Evolutionary conservation across 306 rosid species (phyloP), one percentile per base, ranked within the genome.

Genomic region (Notholithocarpus densiflorus): DNA sequence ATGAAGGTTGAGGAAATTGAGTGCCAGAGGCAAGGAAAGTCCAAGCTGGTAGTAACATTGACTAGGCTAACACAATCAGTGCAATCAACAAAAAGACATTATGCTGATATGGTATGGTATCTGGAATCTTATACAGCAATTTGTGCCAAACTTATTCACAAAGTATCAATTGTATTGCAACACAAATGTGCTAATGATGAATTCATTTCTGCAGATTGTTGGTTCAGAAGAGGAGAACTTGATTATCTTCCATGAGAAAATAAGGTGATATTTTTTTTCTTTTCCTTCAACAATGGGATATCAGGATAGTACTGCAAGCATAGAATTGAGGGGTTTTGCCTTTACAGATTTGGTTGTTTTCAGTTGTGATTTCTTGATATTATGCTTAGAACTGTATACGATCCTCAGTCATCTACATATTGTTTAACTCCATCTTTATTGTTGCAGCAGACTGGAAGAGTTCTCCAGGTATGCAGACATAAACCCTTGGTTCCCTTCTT

Each of bases 241-340:
- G 65, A 89, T 91, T 85, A 89, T 89, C 81, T 95, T 91, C 79
- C 95, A 92, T 84, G 98, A 95, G 86, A 95, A 92, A 84, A 95
- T 95, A 81, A 92, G 98, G 98, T 95, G 85, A 85, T 65, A 73
- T 69, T 62, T 56, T 13, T 83, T 56, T 82, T 76, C 21, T 80
- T 71, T 52, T 8, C 43, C 26, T 73, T 29, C 60, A 52, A 10
- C 60, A 21, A 69, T 32, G 77, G 32, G 61, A 74, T 10, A 80
- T 59, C 59, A n/a, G 71, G 75, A 70, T 9, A 20, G 73, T 54
- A 24, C 34, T 18, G 64, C 15, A 68, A 74, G 59, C 31, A 43
- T 56, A 21, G 43, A 75, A 29, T 72, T 62, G 52, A 68, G 73
- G 71, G 78, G 65, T 77, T 84, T 82, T 55, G 27, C 68, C 69